Evolutionary conservation across 2,329 filamentous ascomycete species (phyloP).

Genomic region (Exophiala oligosperma): DNA sequence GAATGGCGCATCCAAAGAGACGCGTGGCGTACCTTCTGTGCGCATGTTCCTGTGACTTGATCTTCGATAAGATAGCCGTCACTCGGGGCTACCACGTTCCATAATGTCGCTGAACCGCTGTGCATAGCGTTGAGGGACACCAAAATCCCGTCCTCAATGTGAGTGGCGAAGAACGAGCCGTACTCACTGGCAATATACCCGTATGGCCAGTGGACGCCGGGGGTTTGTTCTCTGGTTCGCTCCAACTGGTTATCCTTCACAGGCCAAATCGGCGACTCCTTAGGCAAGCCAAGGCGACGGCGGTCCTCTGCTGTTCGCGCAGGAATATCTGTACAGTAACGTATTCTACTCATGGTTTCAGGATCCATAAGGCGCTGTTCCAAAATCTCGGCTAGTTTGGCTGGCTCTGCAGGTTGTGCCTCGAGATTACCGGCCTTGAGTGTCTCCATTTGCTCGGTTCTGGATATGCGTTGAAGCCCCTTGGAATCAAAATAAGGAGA

Average conservation of each 20-base stretch:
- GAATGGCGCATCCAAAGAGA: too few species aligned
- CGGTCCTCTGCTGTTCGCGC: neutral
- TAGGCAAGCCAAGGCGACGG: neutral
- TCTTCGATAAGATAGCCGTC: too few species aligned
- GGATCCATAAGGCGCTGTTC: neutral
- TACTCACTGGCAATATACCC: too few species aligned
- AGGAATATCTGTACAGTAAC: neutral
- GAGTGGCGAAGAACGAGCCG: too few species aligned
- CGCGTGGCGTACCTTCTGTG: too few species aligned
- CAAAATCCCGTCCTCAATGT: too few species aligned
- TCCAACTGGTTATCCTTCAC: neutral
- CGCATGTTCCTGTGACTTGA: too few species aligned
- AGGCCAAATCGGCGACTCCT: neutral
- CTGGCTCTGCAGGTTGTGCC: neutral
- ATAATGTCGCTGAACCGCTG: too few species aligned
- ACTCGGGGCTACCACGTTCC: too few species aligned
- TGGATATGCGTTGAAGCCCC: neutral
- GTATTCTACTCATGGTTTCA: neutral
- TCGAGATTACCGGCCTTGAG: neutral
- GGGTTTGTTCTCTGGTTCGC: neutral
- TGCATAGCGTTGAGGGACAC: too few species aligned
- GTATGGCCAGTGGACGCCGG: too few species aligned
- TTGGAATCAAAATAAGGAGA: neutral
- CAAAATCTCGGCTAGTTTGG: neutral
- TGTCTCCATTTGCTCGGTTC: neutral